These are phyloP conservation scores for Colletotrichum spinosum DNA, from an alignment of 2,329 filamentous ascomycete genomes.

Conservation along the genomic window DNA sequence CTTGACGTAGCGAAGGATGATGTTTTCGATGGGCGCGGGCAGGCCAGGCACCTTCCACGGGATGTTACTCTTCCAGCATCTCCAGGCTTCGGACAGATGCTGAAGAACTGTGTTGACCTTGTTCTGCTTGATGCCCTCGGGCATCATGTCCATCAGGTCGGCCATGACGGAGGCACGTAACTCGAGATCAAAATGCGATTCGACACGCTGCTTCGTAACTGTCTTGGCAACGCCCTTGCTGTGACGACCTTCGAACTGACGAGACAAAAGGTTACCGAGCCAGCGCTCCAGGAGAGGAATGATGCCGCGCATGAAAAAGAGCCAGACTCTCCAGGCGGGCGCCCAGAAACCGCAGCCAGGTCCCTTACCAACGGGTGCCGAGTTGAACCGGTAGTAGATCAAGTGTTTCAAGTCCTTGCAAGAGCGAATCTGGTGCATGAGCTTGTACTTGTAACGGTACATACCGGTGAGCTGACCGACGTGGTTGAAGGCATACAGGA, in stretches of 20 bases:
- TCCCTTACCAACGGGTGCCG: constrained; percentile 94
- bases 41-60: constrained; percentile 99
- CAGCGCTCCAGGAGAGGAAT: constrained; percentile 96
- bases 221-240: constrained; percentile 99
- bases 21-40: constrained; percentile 97
- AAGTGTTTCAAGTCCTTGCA: constrained; percentile 99
- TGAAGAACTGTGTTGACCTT: constrained; percentile 98
- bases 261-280: constrained; percentile 95
- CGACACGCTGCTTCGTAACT: constrained; percentile 98
- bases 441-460: constrained; percentile 99
- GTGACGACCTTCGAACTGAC: constrained; percentile 97
- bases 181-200: constrained; percentile 98
- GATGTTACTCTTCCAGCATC: constrained; percentile 99
- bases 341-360: constrained; percentile 99
- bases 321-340: constrained; percentile 97
- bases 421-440: constrained; percentile 99
- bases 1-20: constrained; percentile 98
- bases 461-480: constrained; percentile 98
- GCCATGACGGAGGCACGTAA: constrained; percentile 98
- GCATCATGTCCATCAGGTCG: constrained; percentile 99
- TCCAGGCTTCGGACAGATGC: constrained; percentile 97
- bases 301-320: constrained; percentile 99
- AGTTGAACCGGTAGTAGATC: constrained; percentile 99
- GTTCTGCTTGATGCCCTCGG: constrained; percentile 98
- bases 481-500: constrained; percentile 99